Conservation (phyloP, 352 stramenopile genomes). For the Globisporangium heterothallicum region DNA sequence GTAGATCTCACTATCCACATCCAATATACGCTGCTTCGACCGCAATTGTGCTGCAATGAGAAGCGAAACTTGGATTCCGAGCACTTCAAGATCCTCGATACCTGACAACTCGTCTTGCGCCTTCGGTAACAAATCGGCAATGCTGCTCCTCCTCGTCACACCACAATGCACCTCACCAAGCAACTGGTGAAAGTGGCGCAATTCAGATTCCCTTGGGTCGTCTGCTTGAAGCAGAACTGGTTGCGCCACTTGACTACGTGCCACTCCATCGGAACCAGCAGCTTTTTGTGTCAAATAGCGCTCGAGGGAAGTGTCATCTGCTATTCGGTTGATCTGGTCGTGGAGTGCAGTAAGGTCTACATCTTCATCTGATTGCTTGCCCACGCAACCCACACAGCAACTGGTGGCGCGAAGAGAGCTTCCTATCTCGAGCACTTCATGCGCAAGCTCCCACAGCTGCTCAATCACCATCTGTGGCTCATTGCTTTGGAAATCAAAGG, state of each 20-base stretch:
- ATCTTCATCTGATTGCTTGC: not conserved
- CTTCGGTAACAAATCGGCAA: slow-evolving; percentile 15
- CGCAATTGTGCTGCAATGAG: slow-evolving; percentile 26
- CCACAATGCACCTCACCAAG: not conserved
- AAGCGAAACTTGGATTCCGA: slow-evolving; percentile 27
- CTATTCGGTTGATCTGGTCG: not conserved
- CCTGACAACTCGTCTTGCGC: slow-evolving; percentile 20
- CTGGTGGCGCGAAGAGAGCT: not conserved
- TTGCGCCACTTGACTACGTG: not conserved
- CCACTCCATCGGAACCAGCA: not conserved
- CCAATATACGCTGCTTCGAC: slow-evolving; percentile 7
- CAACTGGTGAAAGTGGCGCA: not conserved
- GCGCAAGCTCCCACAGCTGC: not conserved
- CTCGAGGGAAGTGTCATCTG: slow-evolving; percentile 7
- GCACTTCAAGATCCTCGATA: slow-evolving; percentile 5
- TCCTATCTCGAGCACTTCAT: not conserved
- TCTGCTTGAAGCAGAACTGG: not conserved
- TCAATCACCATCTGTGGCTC: not conserved
- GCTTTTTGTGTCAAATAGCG: slow-evolving; percentile 1
- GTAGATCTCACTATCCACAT: slow-evolving; percentile 4
- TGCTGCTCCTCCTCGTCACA: not conserved
- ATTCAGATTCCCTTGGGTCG: too few species aligned
- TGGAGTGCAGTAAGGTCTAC: not conserved
- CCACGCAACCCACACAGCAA: not conserved
- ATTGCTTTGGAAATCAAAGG: not conserved